Percentiles rank a stretch among this genome's conserved stretches.
Evolutionary conservation across 371 early-diverging fungal species (phyloP).

Genomic region (Chytridium lagenaria): DNA sequence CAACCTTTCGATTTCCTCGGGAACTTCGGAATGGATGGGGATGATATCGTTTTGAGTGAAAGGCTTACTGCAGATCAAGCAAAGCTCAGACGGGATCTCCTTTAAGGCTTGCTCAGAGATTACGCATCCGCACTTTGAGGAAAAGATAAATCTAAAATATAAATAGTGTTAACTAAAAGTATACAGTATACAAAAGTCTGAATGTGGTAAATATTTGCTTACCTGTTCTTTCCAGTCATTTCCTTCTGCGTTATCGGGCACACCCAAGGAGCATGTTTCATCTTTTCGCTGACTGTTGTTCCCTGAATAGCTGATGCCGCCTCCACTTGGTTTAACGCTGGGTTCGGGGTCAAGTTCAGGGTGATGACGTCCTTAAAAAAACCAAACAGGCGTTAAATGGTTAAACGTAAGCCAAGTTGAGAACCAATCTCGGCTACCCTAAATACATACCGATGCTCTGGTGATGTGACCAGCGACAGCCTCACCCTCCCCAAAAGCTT

Average conservation of each 20-base stretch:
- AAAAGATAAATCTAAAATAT: constrained; percentile 67
- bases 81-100: constrained; percentile 67
- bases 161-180: not conserved
- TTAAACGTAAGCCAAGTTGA: no score
- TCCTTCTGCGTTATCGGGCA: constrained; percentile 93
- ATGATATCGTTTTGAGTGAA: constrained; percentile 71
- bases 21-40: constrained; percentile 71
- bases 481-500: constrained; percentile 75
- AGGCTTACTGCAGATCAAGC: constrained; percentile 73
- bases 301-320: constrained; percentile 42
- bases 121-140: constrained; percentile 86
- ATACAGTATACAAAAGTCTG: no score
- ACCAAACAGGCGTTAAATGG: constrained; percentile 6
- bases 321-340: constrained; percentile 59
- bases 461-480: constrained; percentile 81
- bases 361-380: constrained; percentile 74
- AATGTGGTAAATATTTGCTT: no score
- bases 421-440: not conserved
- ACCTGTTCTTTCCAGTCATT: constrained; percentile 86
- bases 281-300: constrained; percentile 25
- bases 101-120: constrained; percentile 85
- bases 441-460: constrained; percentile 41
- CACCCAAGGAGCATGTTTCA: constrained; percentile 63
- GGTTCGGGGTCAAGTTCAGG: constrained; percentile 76
- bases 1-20: constrained; percentile 62